A percentile compares a stretch with the other conserved stretches of the same genome.
Conservation (phyloP, 2,329 filamentous ascomycete species). For the Juglanconis oblonga region DNA sequence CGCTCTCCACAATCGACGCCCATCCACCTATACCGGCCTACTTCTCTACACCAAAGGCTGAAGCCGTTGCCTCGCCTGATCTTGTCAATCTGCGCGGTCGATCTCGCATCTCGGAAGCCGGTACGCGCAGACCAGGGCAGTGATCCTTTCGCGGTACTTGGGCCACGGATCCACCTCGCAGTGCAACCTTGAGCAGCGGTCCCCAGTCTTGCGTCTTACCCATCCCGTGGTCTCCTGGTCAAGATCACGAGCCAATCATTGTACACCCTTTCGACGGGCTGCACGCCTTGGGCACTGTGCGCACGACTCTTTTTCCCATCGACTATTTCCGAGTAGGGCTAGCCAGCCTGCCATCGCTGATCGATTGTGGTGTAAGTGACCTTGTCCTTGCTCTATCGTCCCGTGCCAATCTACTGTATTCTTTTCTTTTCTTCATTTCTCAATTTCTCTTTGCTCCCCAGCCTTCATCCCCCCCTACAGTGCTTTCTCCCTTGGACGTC, state of each 20-base stretch:
- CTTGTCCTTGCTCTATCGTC: conserved; percentile 17
- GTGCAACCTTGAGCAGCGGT: conserved; percentile 16
- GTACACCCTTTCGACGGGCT: conserved; percentile 15
- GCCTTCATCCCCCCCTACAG: neutral
- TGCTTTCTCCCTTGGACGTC: conserved; percentile 1
- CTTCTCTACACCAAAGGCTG: neutral
- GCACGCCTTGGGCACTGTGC: conserved; percentile 13
- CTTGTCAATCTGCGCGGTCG: neutral
- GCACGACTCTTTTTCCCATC: neutral
- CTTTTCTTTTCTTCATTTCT: conserved; percentile 1
- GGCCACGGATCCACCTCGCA: neutral
- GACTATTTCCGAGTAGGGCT: conserved; percentile 3
- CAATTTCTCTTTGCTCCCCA: neutral
- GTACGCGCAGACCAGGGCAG: neutral
- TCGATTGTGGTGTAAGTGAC: conserved; percentile 11
- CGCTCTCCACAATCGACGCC: neutral
- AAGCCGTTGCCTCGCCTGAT: neutral
- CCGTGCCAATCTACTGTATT: conserved; percentile 14
- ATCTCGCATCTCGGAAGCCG: conserved; percentile 11
- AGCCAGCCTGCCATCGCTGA: neutral
- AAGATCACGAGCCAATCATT: conserved; percentile 19
- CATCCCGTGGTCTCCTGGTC: conserved; percentile 17
- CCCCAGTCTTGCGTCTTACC: conserved; percentile 15
- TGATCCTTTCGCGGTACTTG: conserved; percentile 2
- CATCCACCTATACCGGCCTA: neutral